phyloP scores from a whole-genome alignment of 495 filamentous ascomycete genomes.

The Tuber aestivum region DNA sequence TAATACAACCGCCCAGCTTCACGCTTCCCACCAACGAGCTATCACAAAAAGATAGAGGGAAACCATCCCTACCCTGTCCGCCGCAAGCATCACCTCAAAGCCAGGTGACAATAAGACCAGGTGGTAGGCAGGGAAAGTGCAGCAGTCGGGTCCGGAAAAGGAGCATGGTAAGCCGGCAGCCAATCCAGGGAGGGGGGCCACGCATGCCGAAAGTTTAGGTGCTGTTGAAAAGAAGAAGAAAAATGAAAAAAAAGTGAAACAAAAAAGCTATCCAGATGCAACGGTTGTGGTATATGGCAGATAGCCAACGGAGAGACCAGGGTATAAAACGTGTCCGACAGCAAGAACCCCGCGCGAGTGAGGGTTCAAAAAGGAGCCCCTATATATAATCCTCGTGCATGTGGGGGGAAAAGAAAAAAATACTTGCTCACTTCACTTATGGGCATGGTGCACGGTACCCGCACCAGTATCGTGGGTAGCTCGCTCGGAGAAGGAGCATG shows the following conservation, averaged over 20 bases:
- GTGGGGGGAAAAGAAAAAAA: neutral
- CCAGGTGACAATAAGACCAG: neutral
- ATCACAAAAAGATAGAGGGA: neutral
- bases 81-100: neutral
- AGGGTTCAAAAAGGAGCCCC: neutral
- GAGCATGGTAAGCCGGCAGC: neutral
- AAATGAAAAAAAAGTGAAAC: no score
- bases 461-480: neutral
- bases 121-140: neutral
- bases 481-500: neutral
- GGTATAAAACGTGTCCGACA: neutral
- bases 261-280: neutral
- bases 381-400: neutral
- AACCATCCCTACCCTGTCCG: neutral
- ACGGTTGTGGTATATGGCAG: neutral
- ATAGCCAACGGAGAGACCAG: neutral
- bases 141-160: neutral
- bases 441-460: neutral
- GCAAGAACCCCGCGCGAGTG: neutral
- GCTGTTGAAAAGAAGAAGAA: neutral
- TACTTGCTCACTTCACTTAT: neutral
- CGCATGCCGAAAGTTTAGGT: neutral
- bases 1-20: neutral
- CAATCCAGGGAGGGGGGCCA: neutral
- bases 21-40: neutral